Evolutionary conservation across 805 yeast species (phyloP), one percentile per base, ranked within the genome.

Genomic region (Zygotorulaspora florentina): DNA sequence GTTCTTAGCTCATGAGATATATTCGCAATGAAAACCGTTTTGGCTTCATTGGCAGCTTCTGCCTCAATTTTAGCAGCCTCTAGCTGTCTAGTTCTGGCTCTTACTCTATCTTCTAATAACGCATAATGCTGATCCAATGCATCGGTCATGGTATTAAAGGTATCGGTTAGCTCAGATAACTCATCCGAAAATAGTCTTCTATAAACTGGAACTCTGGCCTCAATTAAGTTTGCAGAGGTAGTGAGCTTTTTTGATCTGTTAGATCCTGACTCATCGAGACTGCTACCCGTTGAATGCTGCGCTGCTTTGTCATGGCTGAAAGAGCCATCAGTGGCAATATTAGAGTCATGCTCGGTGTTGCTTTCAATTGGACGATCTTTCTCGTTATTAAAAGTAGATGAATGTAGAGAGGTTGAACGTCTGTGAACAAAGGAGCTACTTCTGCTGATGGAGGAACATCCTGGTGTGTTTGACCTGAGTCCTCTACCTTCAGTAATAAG

Each of bases 31-130:
- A 88, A 88, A 6, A 87, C 89, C 6, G 98, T 90, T 61, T 93
- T 93, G 2, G 98, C 96, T 56, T 93, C 97, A 64, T 91, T 91
- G 1, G 99, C 99, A 25, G 85, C 80, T 67, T 91, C 97, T 0
- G 96, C 97, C 61, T 84, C 86, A 26, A 85, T 76, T 56, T 87
- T 86, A 8, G 96, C 93, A 1, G 83, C 83, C 64, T 90, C 96
- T 37, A 91, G 73, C 64, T 91, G 96, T 57, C 79, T 81, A 0
- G 98, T 91, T 60, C 98, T 76, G 30, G 83, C 82, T 42, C 80
- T 74, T 13, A 91, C 98, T 51, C 97, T 76, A 53, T 87, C 96
- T 66, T 93, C 98, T 43, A 91, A 65, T 57, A 84, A 83, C 4
- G 83, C 71, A 58, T 91, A 91, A 62, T 91, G 97, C 48, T 80